Base-by-base conservation (phyloP, 2,329 filamentous ascomycete genomes). In the Hortaea werneckii region DNA sequence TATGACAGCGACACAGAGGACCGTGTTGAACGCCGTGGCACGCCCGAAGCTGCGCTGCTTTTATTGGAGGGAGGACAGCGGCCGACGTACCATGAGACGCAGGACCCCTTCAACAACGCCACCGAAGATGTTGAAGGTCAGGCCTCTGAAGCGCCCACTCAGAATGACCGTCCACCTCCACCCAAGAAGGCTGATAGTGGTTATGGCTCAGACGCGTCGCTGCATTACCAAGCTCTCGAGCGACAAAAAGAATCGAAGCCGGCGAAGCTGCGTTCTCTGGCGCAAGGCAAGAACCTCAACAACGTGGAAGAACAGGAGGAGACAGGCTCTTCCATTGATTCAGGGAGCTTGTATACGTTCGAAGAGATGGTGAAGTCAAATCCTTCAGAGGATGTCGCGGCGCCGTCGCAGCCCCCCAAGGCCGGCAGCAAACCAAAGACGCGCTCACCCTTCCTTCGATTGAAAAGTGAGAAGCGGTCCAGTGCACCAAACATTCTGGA, bases 181-280 rank as follows among this genome's bases (percentile, higher is more conserved):
- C 42, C 48, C 5, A 42, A 43, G 12, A 57, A 60, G 41, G 48
- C 47, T 10, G 63, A 65, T 46, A 65, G 63, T 44, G 61, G 62
- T 12, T 65, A 65, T 43, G 58, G 54, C 30, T 64, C 63, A 6
- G 58, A 63, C 43, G 49, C 50, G 4, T 56, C 59, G 2, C 34
- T 43, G 20, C 34, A 11, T 11, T 26, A 34, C 32, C 6, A n/a
- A 8, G 8, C 10, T 8, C 37, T 10, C 13, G 7, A 20, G 37
- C 10, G 10, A 8, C 20, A 2, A 3, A 26, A 8, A n/a, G 37
- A 39, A n/a, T 10, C 13, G 8, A 13, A 13, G 10, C 37, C 37
- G 10, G 37, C 8, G 10, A 39, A 26, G 37, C 11, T 8, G 10
- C 13, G 10, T 10, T 20, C 8, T 39, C 10, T 39, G 10, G 13